Base-by-base conservation (phyloP, 352 stramenopile species). In the Pilasporangium apinafurcum region DNA sequence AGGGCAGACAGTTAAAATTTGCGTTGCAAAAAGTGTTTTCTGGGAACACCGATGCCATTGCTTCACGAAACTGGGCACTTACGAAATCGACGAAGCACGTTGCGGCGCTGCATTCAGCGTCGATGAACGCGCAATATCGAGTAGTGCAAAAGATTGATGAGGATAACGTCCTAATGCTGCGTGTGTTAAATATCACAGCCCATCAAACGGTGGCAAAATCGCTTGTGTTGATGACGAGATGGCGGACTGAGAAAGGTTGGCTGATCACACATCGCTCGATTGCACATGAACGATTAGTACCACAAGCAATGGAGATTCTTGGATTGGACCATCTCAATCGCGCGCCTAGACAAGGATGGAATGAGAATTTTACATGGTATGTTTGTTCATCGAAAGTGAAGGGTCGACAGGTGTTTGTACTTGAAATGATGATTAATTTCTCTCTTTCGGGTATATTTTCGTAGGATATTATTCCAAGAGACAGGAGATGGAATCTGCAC, bases 11-110 rank as follows among this genome's bases (percentile, higher is more conserved):
- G 36, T 53, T 86, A 42, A 65, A 79, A 42, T 83, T 86, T 27
- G 74, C 59, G 3, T 51, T 86, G 18, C 62, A 66, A n/a, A 86
- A 86, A 41, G 46, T 51, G 13, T 86, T 80, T 44, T 34, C 48
- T n/a, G 50, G 62, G 8, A 39, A 34, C 8, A 68, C 44, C 7
- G 46, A 59, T n/a, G 34, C 56, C 8, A 42, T 62, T 4, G 54
- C 78, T 30, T 66, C 57, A 8, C 48, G 53, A 18, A 65, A 49
- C 27, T 83, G 73, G 68, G 48, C 56, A 3, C 33, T 85, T 30
- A 34, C 76, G 10, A 62, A 59, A 4, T 60, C 44, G 0, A 49
- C 66, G 6, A 54, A 25, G 34, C 49, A 45, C 4, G 30, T 75
- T 17, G 33, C 39, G 14, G 45, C 44, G 0, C 53, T 84, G 8